A percentile compares a stretch with the other conserved stretches of the same genome.
These are phyloP conservation scores for Aspergillus leporis DNA, from an alignment of 495 filamentous ascomycete genomes.

Conservation along the genomic window DNA sequence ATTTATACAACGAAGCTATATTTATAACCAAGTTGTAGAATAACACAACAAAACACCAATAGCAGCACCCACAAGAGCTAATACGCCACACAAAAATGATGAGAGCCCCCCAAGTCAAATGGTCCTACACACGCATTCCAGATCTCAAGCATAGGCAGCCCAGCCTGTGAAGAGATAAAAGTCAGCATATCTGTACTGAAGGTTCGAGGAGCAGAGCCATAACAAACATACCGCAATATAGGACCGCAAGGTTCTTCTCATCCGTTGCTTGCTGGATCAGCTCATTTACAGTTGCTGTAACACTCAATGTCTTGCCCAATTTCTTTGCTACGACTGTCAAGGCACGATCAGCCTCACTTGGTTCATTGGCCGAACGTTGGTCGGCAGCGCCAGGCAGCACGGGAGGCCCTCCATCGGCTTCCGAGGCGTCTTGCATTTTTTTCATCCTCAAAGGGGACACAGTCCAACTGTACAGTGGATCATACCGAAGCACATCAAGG, in stretches of 20 bases:
- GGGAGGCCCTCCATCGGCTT: constrained; percentile 45
- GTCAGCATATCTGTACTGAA: not conserved
- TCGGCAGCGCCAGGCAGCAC: constrained; percentile 34
- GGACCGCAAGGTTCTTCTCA: constrained; percentile 85
- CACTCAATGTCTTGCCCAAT: constrained; percentile 87
- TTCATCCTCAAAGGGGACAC: constrained; percentile 86
- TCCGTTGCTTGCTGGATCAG: constrained; percentile 94
- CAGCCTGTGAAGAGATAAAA: constrained; percentile 20
- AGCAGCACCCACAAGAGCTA: no score
- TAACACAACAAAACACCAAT: not conserved
- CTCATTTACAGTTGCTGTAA: constrained; percentile 93
- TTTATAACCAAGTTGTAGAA: not conserved
- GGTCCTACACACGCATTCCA: not conserved
- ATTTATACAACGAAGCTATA: no score
- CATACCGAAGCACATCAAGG: constrained; percentile 91
- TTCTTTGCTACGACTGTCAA: constrained; percentile 93
- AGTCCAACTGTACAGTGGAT: constrained; percentile 94
- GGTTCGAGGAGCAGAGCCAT: not conserved
- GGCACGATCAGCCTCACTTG: constrained; percentile 88
- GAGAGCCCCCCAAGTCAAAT: no score
- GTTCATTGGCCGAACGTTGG: constrained; percentile 64
- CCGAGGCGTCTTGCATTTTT: constrained; percentile 67
- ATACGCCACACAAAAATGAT: no score
- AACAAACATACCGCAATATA: constrained; percentile 75
- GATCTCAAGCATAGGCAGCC: constrained; percentile 26